Conservation (phyloP, 345 rosid species). For the Pugionium dolabratum region DNA sequence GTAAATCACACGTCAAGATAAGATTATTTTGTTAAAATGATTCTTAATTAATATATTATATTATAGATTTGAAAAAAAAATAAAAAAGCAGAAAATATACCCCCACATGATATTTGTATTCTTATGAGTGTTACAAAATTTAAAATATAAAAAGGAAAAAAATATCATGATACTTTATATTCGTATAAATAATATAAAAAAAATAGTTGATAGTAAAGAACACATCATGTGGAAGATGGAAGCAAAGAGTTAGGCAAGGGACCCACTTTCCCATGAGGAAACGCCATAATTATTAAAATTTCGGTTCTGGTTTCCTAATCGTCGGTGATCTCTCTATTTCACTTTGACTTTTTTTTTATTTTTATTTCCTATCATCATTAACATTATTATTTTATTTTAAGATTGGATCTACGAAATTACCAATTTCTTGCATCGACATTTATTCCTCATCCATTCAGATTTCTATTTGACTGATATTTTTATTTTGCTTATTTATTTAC, state of each 20-base stretch:
- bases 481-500: constrained; percentile 1
- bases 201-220: constrained; percentile 28
- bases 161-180: background rate
- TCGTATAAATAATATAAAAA: background rate
- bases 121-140: constrained; percentile 5
- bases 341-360: constrained; percentile 11
- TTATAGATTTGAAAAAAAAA: background rate
- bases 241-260: constrained; percentile 46
- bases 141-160: background rate
- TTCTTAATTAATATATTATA: too few species aligned
- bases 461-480: constrained; percentile 13
- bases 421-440: constrained; percentile 10
- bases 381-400: background rate
- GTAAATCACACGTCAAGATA: too few species aligned
- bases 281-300: background rate
- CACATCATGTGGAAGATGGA: constrained; percentile 48
- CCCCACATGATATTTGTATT: constrained; percentile 29
- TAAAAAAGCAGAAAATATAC: constrained; percentile 7
- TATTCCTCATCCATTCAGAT: constrained; percentile 12
- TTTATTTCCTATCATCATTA: too few species aligned
- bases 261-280: constrained; percentile 25
- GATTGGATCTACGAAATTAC: constrained; percentile 27
- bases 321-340: constrained; percentile 54
- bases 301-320: constrained; percentile 36
- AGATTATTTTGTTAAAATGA: too few species aligned